Conservation (phyloP, 768 basidiomycete species). For the Boletus pseudo-olivaceus region DNA sequence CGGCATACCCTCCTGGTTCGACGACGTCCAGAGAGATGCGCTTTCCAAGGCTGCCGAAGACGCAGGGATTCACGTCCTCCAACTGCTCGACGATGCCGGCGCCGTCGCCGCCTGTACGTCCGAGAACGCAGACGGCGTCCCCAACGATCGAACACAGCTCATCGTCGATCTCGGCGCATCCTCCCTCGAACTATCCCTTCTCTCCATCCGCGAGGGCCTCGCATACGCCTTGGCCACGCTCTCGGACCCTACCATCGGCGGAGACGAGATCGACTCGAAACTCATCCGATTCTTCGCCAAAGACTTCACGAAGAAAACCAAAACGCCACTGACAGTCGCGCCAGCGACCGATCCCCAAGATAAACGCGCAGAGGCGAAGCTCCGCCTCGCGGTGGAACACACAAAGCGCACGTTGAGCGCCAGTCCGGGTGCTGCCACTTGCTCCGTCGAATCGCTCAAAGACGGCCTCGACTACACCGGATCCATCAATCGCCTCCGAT, state of each 20-base stretch:
- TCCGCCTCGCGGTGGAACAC: conserved; percentile 88
- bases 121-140: conserved; percentile 37
- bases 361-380: conserved; percentile 88
- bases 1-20: conserved; percentile 75
- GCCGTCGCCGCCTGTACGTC: conserved; percentile 62
- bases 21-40: conserved; percentile 61
- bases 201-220: conserved; percentile 75
- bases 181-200: conserved; percentile 61
- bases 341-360: conserved; percentile 58
- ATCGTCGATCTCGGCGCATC: conserved; percentile 81
- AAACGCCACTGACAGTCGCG: conserved; percentile 62
- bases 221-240: conserved; percentile 58
- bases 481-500: conserved; percentile 53
- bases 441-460: conserved; percentile 91
- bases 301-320: conserved; percentile 97
- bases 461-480: conserved; percentile 90
- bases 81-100: conserved; percentile 84
- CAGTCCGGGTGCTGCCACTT: conserved; percentile 80
- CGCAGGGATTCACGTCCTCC: conserved; percentile 80
- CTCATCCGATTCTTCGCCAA: conserved; percentile 90
- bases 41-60: conserved; percentile 70
- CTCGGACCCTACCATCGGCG: conserved; percentile 47
- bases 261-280: conserved; percentile 72
- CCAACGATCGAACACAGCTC: conserved; percentile 70
- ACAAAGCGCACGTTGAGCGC: conserved; percentile 93